phyloP scores from a whole-genome alignment of 192 early-diverging fungal genomes.

The Coemansia guatemalensis region DNA sequence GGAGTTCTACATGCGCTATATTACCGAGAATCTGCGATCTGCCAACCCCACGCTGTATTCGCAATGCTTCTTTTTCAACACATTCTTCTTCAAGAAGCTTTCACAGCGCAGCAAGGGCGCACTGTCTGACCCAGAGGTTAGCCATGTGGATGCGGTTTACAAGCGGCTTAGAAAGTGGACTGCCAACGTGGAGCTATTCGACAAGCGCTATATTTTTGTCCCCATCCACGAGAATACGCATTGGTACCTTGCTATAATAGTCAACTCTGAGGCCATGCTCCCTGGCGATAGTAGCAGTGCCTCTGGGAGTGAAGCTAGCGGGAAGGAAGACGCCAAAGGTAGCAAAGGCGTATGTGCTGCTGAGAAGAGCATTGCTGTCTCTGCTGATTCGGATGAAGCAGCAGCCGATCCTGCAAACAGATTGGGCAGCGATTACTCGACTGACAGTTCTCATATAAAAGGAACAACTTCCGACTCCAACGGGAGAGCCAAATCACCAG shows the following conservation, averaged over 20 bases:
- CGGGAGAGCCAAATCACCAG: background rate
- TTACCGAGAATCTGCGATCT: conserved; percentile 39
- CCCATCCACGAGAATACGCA: conserved; percentile 91
- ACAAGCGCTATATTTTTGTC: conserved; percentile 73
- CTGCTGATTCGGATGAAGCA: background rate
- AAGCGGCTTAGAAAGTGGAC: conserved; percentile 78
- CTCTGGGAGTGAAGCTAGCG: background rate
- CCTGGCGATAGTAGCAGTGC: background rate
- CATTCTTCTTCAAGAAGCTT: conserved; percentile 81
- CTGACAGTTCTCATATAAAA: too few species aligned
- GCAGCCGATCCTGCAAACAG: too few species aligned
- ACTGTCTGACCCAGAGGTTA: background rate
- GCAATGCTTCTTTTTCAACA: conserved; percentile 78
- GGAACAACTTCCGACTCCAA: background rate
- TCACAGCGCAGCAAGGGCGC: conserved; percentile 32
- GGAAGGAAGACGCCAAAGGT: background rate
- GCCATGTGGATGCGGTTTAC: conserved; percentile 54
- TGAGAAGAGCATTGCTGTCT: background rate
- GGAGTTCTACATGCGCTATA: conserved; percentile 80
- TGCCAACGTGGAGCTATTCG: conserved; percentile 71
- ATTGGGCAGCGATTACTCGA: too few species aligned
- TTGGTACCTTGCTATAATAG: conserved; percentile 86
- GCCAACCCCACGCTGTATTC: conserved; percentile 48
- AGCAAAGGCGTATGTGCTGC: too few species aligned
- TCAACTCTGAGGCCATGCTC: conserved; percentile 63